Base-by-base conservation (phyloP, 306 rosid species). In the Prunus kanzakura region DNA sequence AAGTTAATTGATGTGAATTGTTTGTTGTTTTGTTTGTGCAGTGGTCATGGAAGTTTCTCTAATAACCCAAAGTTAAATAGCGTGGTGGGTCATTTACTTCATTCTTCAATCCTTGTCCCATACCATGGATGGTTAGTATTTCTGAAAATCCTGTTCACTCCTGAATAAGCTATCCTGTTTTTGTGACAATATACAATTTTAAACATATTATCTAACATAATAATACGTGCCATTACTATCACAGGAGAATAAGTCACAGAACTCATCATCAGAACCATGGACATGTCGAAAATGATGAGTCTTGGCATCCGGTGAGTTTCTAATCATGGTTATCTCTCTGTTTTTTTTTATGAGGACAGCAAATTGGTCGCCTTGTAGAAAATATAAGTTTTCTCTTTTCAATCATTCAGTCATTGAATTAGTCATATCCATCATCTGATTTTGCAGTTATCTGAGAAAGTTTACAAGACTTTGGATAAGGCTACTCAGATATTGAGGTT, bases 241-340 rank as follows among this genome's bases (percentile, higher is more conserved):
- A 1, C 83, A 92, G 99, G 99, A 93, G 99, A 83, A 96, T 96
- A 29, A 96, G 99, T 78, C 99, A 96, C 51, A 91, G 99, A 87
- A 96, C 98, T 64, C 99, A 93, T 85, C 99, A 96, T 75, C 99
- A 96, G 83, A 91, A 96, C 78, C 99, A 96, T 71, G 99, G 99
- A 29, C 99, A 96, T 69, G 97, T 91, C 25, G 99, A 96, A 79
- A 96, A 93, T 58, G 99, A 96, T 64, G 99, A 96, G 81, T 96
- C 99, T 27, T 96, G 99, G 99, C 99, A 88, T 4, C 98, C 99
- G 49, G 99, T 96, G 60, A 81, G 96, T 73, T 46, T 61, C 9
- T 67, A 9, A 69, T 76, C 13, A 11, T 15, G 38, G 13, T 43
- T 8, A 2, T 35, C 6, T 65, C 57, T 58, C 62, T 76, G 45